A percentile compares a stretch with the other conserved stretches of the same genome.
Conservation (phyloP, 1,284 basidiomycete species). For the Singerocomus rubriflavus region DNA sequence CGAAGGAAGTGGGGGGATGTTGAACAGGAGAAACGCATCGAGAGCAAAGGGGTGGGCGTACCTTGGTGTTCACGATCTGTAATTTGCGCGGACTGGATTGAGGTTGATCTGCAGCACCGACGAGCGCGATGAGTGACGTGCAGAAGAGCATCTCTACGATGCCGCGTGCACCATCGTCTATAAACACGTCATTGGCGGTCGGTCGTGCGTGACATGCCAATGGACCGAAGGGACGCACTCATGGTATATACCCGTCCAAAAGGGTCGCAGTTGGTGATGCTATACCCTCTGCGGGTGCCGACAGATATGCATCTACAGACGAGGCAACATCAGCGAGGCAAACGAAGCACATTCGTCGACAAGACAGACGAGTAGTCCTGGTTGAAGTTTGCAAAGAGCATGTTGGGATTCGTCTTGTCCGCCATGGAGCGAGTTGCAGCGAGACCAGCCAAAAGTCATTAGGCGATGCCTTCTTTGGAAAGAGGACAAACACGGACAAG, state of each 20-base stretch:
- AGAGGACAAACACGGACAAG: constrained; percentile 18
- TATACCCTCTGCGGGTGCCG: constrained; percentile 94
- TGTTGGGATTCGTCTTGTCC: constrained; percentile 40
- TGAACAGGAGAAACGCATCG: not conserved
- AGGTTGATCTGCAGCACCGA: constrained; percentile 89
- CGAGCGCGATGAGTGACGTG: constrained; percentile 94
- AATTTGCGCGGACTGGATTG: constrained; percentile 87
- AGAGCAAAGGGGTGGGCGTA: constrained; percentile 32
- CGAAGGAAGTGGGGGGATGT: too few relatives aligned
- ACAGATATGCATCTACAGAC: constrained; percentile 92
- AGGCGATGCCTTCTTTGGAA: constrained; percentile 13
- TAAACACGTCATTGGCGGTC: not conserved
- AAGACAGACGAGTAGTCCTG: constrained; percentile 77
- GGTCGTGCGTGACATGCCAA: not conserved
- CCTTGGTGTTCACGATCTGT: constrained; percentile 98
- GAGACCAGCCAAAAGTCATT: not conserved
- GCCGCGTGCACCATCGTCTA: constrained; percentile 89
- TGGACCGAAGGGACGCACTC: constrained; percentile 57
- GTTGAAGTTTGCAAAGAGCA: constrained; percentile 87
- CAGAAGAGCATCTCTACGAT: constrained; percentile 99
- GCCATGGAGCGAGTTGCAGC: constrained; percentile 26
- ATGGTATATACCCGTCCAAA: constrained; percentile 95
- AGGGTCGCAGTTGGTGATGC: constrained; percentile 97
- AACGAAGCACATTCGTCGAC: too few relatives aligned
- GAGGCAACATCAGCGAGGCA: not conserved